These are phyloP conservation scores for Cajanus cajan DNA, from an alignment of 306 rosid genomes.

Conservation along the genomic window DNA sequence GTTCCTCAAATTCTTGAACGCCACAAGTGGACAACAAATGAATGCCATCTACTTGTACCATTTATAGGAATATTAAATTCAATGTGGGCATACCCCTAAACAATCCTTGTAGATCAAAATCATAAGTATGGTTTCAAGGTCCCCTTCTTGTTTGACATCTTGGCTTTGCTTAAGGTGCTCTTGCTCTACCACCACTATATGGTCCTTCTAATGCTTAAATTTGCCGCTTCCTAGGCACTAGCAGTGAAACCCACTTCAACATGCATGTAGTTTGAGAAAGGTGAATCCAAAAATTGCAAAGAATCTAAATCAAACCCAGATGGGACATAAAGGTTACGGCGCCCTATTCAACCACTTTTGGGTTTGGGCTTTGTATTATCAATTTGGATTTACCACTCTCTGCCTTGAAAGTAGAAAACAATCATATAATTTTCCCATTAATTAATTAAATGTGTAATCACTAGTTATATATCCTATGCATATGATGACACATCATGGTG, in stretches of 20 bases:
- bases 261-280: conserved; percentile 11
- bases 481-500: neutral
- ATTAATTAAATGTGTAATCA: neutral
- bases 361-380: conserved; percentile 35
- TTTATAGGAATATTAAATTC: neutral
- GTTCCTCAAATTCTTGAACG: conserved; percentile 30
- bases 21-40: conserved; percentile 23
- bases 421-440: neutral
- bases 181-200: neutral
- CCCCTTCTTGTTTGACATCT: conserved; percentile 32
- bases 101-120: neutral
- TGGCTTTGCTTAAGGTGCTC: conserved; percentile 25
- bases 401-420: conserved; percentile 36
- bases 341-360: conserved; percentile 44
- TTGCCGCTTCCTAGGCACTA: conserved; percentile 46
- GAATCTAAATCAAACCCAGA: conserved; percentile 35
- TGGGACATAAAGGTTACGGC: conserved; percentile 61
- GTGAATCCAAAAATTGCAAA: conserved; percentile 36
- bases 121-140: conserved; percentile 15
- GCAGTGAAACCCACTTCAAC: neutral
- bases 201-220: conserved; percentile 36
- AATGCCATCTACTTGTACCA: conserved; percentile 10
- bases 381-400: conserved; percentile 30
- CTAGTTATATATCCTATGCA: too few relatives aligned
- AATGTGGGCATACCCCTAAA: conserved; percentile 9